Base-by-base conservation (phyloP, 768 basidiomycete species). In the Hypsizygus marmoreus region DNA sequence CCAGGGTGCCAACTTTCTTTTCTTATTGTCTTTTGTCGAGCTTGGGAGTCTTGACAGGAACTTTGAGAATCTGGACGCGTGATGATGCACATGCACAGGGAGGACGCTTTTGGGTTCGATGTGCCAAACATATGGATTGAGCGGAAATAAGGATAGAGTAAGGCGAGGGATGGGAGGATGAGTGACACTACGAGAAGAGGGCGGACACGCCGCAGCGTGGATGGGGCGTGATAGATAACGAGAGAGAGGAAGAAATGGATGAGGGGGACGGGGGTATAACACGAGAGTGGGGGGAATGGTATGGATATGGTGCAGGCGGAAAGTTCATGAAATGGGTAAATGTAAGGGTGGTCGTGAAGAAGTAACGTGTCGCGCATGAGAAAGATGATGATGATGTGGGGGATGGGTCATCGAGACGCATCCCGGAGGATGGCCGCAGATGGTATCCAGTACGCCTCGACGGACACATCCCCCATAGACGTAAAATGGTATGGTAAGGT, bases 381-480 rank as follows among this genome's bases (percentile, higher is more conserved):
- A n/a, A n/a, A n/a, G n/a, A n/a, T n/a, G 40, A 42, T 43, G 37
- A 49, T 38, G 39, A 52, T 43, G 49, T 35, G 54, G 44, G 51
- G 47, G 63, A 59, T 63, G 59, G 57, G 67, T 60, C 69, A 56
- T 70, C 69, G 62, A 71, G 69, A 70, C 68, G 60, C 69, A 67
- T 64, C 64, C 56, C 32, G 39, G 53, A 61, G 62, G 60, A 61
- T 47, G 61, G 64, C 50, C 55, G 57, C 47, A 39, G 57, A 56
- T 51, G 50, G 57, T 61, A 64, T 50, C 63, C 67, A 63, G 67
- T 66, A 67, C 66, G 64, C 60, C 65, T 64, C 66, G 61, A 66
- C 64, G n/a, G 60, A 60, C 60, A 49, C 63, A 62, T 65, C 63
- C 61, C 58, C 56, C 58, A 46, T n/a, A n/a, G n/a, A n/a, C n/a